A percentile compares a stretch with the other conserved stretches of the same genome.
Evolutionary conservation across 176 grass and related monocot species (phyloP).

Genomic region (Aegilops tauschii): DNA sequence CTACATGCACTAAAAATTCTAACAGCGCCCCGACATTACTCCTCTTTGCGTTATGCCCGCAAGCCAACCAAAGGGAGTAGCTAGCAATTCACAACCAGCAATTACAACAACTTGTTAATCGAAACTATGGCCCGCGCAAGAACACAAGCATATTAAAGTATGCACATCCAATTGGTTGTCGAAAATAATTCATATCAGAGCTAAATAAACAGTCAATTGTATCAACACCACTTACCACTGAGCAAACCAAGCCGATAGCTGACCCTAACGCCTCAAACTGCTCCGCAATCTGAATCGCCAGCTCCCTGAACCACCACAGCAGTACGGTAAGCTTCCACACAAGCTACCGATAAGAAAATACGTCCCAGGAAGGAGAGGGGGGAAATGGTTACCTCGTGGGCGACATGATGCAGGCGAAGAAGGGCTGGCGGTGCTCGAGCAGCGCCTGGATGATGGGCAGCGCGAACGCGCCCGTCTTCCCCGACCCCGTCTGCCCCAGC

Average conservation of each 20-base stretch:
- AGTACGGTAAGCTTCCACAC: neutral
- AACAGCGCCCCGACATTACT: neutral
- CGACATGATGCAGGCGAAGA: conserved; percentile 82
- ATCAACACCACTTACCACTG: conserved; percentile 58
- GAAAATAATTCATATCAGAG: neutral
- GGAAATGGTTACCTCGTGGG: conserved; percentile 47
- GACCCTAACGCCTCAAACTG: conserved; percentile 88
- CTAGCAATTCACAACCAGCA: neutral
- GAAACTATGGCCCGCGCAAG: neutral
- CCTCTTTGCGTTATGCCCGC: neutral
- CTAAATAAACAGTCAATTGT: neutral
- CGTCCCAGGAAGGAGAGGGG: neutral
- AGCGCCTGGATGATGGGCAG: conserved; percentile 78
- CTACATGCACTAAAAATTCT: neutral
- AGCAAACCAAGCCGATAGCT: conserved; percentile 58
- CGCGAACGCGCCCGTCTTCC: conserved; percentile 86
- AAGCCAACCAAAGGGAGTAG: neutral
- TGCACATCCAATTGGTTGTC: neutral
- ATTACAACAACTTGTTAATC: neutral
- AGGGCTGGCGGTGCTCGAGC: conserved; percentile 52
- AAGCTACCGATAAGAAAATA: neutral
- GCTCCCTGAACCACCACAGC: conserved; percentile 52
- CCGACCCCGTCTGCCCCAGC: conserved; percentile 85
- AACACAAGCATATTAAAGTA: neutral
- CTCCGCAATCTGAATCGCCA: conserved; percentile 90